These are phyloP conservation scores for Pelargonium cotyledonis DNA, from an alignment of 441 rosid genomes.

Conservation along the genomic window DNA sequence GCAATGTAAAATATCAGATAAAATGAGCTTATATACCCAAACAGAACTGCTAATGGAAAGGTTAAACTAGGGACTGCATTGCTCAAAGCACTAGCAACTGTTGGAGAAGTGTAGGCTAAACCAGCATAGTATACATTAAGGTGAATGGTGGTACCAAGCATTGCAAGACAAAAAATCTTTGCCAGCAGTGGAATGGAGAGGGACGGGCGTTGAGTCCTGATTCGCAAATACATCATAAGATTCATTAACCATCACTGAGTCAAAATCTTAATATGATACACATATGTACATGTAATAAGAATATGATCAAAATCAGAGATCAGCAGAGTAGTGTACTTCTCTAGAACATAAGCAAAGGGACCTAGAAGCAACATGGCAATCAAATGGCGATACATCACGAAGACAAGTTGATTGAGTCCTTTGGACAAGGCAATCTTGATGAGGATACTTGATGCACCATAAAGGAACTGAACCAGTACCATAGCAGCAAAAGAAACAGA, in stretches of 20 bases:
- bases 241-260: no score
- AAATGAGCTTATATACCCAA: slow-evolving; percentile 24
- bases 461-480: slow-evolving; percentile 33
- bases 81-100: slow-evolving; percentile 41
- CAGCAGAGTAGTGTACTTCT: slow-evolving; percentile 23
- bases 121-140: slow-evolving; percentile 36
- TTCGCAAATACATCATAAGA: not conserved
- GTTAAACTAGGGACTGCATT: slow-evolving; percentile 39
- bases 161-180: slow-evolving; percentile 36
- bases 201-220: slow-evolving; percentile 33
- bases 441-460: slow-evolving; percentile 37
- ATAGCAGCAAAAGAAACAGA: slow-evolving; percentile 26
- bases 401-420: slow-evolving; percentile 36
- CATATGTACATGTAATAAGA: not conserved
- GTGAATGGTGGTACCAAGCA: slow-evolving; percentile 37
- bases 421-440: slow-evolving; percentile 33
- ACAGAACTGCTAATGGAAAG: slow-evolving; percentile 33
- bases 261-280: not conserved
- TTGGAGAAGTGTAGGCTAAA: slow-evolving; percentile 32
- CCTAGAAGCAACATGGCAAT: slow-evolving; percentile 31
- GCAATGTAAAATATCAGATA: no score
- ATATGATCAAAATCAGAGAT: no score
- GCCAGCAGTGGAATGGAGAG: slow-evolving; percentile 21
- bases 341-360: slow-evolving; percentile 39
- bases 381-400: slow-evolving; percentile 36